phyloP scores from a whole-genome alignment of 2,329 filamentous ascomycete genomes.

The Penicillium sp. region DNA sequence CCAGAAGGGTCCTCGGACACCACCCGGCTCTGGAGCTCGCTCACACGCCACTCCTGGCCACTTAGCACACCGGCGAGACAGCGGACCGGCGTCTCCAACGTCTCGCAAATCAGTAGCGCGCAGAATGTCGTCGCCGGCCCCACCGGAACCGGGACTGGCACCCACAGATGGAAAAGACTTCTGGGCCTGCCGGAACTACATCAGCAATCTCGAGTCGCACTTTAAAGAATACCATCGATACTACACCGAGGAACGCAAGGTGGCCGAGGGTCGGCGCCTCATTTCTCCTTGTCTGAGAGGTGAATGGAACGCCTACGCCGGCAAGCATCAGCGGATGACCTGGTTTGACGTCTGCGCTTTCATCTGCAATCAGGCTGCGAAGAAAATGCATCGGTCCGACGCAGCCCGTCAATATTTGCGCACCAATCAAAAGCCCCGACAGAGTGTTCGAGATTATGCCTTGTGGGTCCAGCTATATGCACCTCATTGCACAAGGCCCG shows the following conservation, averaged over 20 bases:
- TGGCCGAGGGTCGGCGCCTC: background rate
- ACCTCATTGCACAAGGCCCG: background rate
- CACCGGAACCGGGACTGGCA: background rate
- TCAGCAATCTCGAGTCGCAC: background rate
- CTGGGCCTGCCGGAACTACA: background rate
- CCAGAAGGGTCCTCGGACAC: background rate
- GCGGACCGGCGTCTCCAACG: background rate
- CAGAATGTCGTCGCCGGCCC: background rate
- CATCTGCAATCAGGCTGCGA: background rate
- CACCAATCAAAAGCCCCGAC: background rate
- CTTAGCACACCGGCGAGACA: background rate
- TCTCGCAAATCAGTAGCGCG: background rate
- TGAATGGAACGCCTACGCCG: background rate
- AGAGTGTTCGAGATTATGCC: background rate
- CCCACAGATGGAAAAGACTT: background rate
- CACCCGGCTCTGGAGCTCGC: background rate
- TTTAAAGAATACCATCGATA: background rate
- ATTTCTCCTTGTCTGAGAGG: background rate
- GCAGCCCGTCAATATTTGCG: background rate
- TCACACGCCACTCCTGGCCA: background rate
- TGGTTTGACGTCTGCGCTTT: constrained; percentile 3
- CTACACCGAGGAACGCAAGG: background rate
- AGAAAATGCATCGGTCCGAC: background rate
- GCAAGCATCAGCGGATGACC: background rate
- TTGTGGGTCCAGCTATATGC: background rate